phyloP scores from a whole-genome alignment of 2,329 filamentous ascomycete genomes.

The Pseudogymnoascus sp. region DNA sequence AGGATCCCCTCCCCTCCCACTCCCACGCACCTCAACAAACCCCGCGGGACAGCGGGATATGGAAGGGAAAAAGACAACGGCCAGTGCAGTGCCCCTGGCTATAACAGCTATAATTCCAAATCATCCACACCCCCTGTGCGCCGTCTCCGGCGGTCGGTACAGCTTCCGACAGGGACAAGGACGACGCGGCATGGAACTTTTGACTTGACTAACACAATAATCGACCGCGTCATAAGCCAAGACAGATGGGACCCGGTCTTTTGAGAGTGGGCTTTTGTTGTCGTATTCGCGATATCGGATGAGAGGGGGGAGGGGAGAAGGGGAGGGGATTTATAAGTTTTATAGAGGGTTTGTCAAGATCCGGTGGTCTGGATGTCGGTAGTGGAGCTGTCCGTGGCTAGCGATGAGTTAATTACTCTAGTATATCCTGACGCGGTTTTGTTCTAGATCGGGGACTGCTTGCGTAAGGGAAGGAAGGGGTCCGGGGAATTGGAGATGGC shows the following conservation, averaged over 20 bases:
- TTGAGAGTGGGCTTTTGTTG: background rate
- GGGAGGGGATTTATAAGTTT: background rate
- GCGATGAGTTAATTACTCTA: background rate
- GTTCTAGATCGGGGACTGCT: background rate
- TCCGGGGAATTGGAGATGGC: background rate
- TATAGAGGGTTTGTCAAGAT: background rate
- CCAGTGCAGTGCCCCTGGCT: background rate
- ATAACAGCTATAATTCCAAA: conserved; percentile 6
- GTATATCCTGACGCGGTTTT: background rate
- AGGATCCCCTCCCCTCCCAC: background rate
- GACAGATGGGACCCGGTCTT: background rate
- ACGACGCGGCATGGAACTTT: background rate
- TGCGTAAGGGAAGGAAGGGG: too few species aligned
- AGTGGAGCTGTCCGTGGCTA: background rate
- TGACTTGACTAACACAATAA: background rate
- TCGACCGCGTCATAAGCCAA: background rate
- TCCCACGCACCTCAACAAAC: background rate
- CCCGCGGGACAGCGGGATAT: background rate
- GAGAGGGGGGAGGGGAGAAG: background rate
- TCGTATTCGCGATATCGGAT: conserved; percentile 6
- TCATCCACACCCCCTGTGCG: background rate
- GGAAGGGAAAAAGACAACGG: background rate
- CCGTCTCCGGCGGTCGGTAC: background rate
- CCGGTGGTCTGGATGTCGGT: background rate
- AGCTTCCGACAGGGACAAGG: background rate